phyloP scores from a whole-genome alignment of 2,329 filamentous ascomycete genomes.

The Pseudopyricularia cyperi region DNA sequence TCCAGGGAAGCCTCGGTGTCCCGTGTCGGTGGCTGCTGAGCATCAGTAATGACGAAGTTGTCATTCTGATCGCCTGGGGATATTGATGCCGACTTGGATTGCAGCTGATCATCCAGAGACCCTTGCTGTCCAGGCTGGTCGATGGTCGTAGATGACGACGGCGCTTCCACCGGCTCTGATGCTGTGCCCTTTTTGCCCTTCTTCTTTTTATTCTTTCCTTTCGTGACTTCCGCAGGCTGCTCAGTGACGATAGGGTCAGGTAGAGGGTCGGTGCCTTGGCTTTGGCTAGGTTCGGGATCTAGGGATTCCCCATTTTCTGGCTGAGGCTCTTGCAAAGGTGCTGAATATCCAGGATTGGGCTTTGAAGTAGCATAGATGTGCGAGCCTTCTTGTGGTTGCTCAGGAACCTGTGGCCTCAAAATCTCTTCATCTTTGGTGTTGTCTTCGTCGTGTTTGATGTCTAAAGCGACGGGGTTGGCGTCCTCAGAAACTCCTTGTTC shows the following conservation, averaged over 20 bases:
- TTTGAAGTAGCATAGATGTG: background rate
- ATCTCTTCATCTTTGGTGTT: no score
- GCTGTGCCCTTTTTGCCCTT: background rate
- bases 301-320: background rate
- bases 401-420: background rate
- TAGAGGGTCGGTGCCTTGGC: background rate
- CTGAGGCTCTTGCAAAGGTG: background rate
- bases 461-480: background rate
- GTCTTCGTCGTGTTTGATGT: no score
- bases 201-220: background rate
- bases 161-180: background rate
- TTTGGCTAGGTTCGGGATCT: background rate
- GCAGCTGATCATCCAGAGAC: background rate
- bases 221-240: background rate
- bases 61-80: background rate
- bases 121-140: background rate
- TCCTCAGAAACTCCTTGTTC: background rate
- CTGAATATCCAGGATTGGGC: background rate
- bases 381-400: background rate
- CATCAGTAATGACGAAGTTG: background rate
- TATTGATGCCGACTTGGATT: background rate
- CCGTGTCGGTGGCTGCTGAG: background rate
- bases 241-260: background rate
- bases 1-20: background rate
- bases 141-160: background rate